These are phyloP conservation scores for Barnettozyma populi DNA, from an alignment of 805 yeast genomes.

Conservation along the genomic window DNA sequence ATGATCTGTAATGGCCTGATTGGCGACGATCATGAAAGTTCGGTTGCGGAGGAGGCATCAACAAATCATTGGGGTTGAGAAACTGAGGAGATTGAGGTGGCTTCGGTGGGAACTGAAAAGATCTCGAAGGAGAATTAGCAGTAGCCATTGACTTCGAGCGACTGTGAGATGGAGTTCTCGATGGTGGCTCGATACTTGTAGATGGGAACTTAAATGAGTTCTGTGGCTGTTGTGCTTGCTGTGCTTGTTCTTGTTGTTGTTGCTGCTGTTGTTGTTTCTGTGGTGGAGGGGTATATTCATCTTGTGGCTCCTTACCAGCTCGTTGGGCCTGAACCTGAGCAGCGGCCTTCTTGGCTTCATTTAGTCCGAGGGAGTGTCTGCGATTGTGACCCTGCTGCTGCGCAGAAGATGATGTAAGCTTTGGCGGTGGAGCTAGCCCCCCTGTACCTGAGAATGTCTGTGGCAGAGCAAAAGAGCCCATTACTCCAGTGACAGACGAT, in stretches of 20 bases:
- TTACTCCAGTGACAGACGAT: slow-evolving; percentile 33
- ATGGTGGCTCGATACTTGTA: slow-evolving; percentile 30
- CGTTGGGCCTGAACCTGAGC: slow-evolving; percentile 82
- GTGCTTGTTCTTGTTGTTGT: too few species aligned
- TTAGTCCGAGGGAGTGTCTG: slow-evolving; percentile 86
- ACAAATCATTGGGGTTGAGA: slow-evolving; percentile 24
- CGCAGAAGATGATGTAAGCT: slow-evolving; percentile 10
- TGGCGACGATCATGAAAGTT: slow-evolving; percentile 34
- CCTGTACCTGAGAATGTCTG: not conserved
- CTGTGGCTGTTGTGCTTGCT: too few species aligned
- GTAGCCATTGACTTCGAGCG: slow-evolving; percentile 23
- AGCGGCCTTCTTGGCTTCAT: slow-evolving; percentile 96
- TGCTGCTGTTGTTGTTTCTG: slow-evolving; percentile 11
- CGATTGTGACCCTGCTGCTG: slow-evolving; percentile 64
- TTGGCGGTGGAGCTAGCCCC: slow-evolving; percentile 24
- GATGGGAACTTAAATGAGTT: slow-evolving; percentile 54
- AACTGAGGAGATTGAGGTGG: slow-evolving; percentile 34
- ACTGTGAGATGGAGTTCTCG: slow-evolving; percentile 16
- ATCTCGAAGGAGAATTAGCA: slow-evolving; percentile 38
- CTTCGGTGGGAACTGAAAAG: slow-evolving; percentile 75
- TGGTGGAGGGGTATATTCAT: not conserved
- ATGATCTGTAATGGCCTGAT: slow-evolving; percentile 35
- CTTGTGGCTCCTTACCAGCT: slow-evolving; percentile 22
- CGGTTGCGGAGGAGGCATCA: slow-evolving; percentile 22
- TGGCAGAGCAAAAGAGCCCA: slow-evolving; percentile 27